phyloP scores from a whole-genome alignment of 2,329 filamentous ascomycete genomes.

The Cryphonectria naterciae region DNA sequence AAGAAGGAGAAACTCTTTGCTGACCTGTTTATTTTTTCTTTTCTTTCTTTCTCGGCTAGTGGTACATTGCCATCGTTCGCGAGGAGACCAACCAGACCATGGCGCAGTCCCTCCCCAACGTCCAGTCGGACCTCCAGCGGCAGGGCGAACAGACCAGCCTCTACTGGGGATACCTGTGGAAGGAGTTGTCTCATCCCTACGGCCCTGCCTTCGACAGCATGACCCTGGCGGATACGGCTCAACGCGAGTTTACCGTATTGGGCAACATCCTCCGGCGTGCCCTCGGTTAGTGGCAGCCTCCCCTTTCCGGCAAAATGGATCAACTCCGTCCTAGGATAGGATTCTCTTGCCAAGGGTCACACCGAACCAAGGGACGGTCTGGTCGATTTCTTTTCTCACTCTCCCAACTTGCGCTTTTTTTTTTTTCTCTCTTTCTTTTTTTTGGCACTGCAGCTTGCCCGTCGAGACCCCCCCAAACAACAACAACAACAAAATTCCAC shows the following conservation, averaged over 20 bases:
- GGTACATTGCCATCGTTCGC: slow-evolving; percentile 60
- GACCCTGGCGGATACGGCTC: slow-evolving; percentile 51
- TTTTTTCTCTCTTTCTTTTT: neutral
- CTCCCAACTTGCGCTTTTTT: neutral
- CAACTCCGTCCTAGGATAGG: neutral
- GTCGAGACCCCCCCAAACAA: neutral
- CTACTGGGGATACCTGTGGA: slow-evolving; percentile 59
- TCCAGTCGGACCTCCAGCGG: slow-evolving; percentile 45
- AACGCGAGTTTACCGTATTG: slow-evolving; percentile 53
- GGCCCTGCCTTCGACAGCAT: slow-evolving; percentile 51
- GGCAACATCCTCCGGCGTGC: slow-evolving; percentile 53
- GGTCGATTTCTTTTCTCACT: neutral
- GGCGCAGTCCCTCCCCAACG: slow-evolving; percentile 44
- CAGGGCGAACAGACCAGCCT: slow-evolving; percentile 41
- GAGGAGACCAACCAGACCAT: slow-evolving; percentile 53
- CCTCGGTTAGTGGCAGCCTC: slow-evolving; percentile 5
- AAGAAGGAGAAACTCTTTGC: neutral
- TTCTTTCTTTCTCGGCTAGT: slow-evolving; percentile 44
- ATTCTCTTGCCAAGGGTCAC: neutral
- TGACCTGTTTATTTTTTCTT: neutral
- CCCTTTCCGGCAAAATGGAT: neutral
- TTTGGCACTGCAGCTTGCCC: neutral
- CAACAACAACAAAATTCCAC: neutral
- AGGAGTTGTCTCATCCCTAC: slow-evolving; percentile 46
- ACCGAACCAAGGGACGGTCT: neutral